Base-by-base conservation (phyloP, 305 asterid genomes). In the Ruellia speciosa region DNA sequence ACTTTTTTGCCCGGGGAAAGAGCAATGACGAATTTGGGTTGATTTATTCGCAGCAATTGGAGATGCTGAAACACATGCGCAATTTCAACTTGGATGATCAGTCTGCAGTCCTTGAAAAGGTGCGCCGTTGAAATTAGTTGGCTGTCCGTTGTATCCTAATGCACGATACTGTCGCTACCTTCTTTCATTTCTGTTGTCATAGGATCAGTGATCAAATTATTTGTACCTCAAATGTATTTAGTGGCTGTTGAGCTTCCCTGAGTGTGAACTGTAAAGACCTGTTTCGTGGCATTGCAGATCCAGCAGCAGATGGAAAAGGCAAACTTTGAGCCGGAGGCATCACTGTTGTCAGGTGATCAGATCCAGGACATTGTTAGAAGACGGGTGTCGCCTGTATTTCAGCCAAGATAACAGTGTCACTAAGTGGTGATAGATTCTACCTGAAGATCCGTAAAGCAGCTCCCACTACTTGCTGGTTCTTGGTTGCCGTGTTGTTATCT, bases 41-140 rank as follows among this genome's bases (percentile, higher is more conserved):
- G 33, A 45, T 66, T 58, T 19, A 56, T 59, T 64, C 45, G 41
- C 90, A 82, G 93, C 94, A 87, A 78, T 53, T 85, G 81, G 96
- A 89, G 83, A 86, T 85, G 94, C 80, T 86, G 70, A 79, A 69
- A 65, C 71, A 76, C 81, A 82, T 87, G 83, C 87, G 87, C 65
- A 72, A 68, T 72, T 84, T 77, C 70, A 80, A 74, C 75, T 60
- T 81, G 64, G 85, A 86, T 54, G 88, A 86, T 62, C 97, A 90
- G 65, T 90, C 88, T 52, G 84, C 84, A 50, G 66, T 90, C 74
- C 87, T 90, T 49, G 93, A 84, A 52, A 86, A 81, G 6, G 61
- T 62, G 59, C 45, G 6, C 4, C 51, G 37, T 63, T 19, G 40
- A 20, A 46, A 47, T 31, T 31, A 20, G 28, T 34, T 11, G 2